These are phyloP conservation scores for Leishmania braziliensis DNA, from an alignment of 208 protist species.

Conservation along the genomic window DNA sequence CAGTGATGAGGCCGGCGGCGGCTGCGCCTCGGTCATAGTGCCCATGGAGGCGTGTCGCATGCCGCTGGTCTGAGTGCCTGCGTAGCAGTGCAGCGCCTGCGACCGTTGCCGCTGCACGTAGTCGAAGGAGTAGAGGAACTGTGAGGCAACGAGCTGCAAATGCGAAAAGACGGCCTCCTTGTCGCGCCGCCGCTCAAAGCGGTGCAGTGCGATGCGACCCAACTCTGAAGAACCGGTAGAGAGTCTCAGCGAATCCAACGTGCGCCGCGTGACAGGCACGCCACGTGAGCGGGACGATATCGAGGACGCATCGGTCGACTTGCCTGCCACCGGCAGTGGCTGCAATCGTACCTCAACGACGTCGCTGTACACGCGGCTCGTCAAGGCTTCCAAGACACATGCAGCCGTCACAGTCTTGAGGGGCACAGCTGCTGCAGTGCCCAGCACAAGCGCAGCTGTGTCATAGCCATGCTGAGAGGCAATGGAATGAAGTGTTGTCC, in stretches of 20 bases:
- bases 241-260: conserved; percentile 6
- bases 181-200: conserved; percentile 45
- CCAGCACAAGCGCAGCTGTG: conserved; percentile 14
- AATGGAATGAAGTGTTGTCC: conserved; percentile 38
- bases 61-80: conserved; percentile 46
- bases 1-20: neutral
- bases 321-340: neutral
- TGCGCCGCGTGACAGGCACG: conserved; percentile 7
- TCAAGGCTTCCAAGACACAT: conserved; percentile 15
- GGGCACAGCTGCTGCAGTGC: neutral
- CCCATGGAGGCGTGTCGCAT: conserved; percentile 32
- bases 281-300: conserved; percentile 16
- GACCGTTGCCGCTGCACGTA: conserved; percentile 19
- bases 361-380: conserved; percentile 20
- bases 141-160: conserved; percentile 33
- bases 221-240: conserved; percentile 18
- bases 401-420: conserved; percentile 11
- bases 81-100: conserved; percentile 8
- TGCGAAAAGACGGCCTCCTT: conserved; percentile 47
- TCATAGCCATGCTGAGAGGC: conserved; percentile 42
- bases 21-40: conserved; percentile 32
- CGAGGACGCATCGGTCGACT: neutral
- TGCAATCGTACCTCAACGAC: conserved; percentile 36
- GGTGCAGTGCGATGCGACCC: conserved; percentile 29
- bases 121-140: conserved; percentile 46